Evolutionary conservation across 345 rosid species (phyloP).

Genomic region (Heritiera littoralis): DNA sequence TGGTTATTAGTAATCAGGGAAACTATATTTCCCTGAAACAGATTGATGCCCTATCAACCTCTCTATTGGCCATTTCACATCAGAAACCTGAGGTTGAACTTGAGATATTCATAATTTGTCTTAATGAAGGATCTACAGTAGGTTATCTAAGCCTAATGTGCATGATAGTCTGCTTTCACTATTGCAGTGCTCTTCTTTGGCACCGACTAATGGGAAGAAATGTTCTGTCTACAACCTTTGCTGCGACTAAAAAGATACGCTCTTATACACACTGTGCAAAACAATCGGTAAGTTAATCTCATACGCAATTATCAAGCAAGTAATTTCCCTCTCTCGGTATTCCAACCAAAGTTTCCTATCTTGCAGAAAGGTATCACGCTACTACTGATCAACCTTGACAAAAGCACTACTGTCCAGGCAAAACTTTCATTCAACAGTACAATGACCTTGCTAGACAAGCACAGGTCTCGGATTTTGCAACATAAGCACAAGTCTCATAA

Average conservation of each 20-base stretch:
- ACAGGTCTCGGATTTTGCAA: constrained; percentile 24
- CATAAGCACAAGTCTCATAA: constrained; percentile 33
- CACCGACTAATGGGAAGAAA: constrained; percentile 80
- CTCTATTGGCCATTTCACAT: too few species aligned
- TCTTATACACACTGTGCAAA: constrained; percentile 84
- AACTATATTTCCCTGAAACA: too few species aligned
- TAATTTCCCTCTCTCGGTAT: constrained; percentile 1
- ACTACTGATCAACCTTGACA: too few species aligned
- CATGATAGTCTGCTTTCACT: constrained; percentile 25
- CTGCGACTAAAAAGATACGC: constrained; percentile 66
- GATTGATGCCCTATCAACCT: too few species aligned
- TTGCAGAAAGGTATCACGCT: too few species aligned
- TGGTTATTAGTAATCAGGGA: too few species aligned
- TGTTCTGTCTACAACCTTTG: constrained; percentile 60
- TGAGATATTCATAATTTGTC: too few species aligned
- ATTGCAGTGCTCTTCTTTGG: constrained; percentile 91
- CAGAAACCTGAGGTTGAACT: too few species aligned
- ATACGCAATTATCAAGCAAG: background rate
- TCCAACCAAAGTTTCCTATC: background rate
- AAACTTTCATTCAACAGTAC: too few species aligned
- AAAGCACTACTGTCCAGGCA: too few species aligned
- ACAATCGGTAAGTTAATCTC: constrained; percentile 52
- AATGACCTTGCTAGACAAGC: background rate
- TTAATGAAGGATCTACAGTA: background rate
- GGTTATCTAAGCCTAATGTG: background rate